Percentiles rank a stretch among this genome's conserved stretches.
Evolutionary conservation across 2,329 filamentous ascomycete genomes (phyloP).

Genomic region (Nemania abortiva): DNA sequence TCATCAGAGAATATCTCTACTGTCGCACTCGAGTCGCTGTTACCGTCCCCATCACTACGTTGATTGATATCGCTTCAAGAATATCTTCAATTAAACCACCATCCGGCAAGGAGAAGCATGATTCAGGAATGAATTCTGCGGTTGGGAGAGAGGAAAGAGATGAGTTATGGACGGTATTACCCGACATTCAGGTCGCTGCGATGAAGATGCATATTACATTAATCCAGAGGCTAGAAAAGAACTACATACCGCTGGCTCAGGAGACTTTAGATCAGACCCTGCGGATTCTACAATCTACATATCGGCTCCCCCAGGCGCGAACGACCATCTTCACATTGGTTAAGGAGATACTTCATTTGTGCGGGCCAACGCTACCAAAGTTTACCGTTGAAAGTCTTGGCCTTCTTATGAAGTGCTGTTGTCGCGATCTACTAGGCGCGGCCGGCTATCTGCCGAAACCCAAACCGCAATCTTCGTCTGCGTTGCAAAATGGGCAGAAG

Average conservation of each 20-base stretch:
- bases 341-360: slow-evolving; percentile 67
- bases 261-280: slow-evolving; percentile 77
- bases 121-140: slow-evolving; percentile 73
- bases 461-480: slow-evolving; percentile 49
- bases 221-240: slow-evolving; percentile 67
- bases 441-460: slow-evolving; percentile 61
- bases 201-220: slow-evolving; percentile 72
- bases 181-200: slow-evolving; percentile 79
- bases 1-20: slow-evolving; percentile 73
- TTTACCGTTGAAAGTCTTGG: slow-evolving; percentile 72
- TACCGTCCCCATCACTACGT: slow-evolving; percentile 72
- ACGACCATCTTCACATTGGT: slow-evolving; percentile 70
- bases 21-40: slow-evolving; percentile 75
- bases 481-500: slow-evolving; percentile 56
- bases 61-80: slow-evolving; percentile 77
- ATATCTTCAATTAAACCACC: slow-evolving; percentile 74
- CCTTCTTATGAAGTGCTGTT: slow-evolving; percentile 74
- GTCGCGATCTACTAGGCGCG: slow-evolving; percentile 76
- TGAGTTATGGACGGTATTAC: slow-evolving; percentile 78
- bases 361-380: slow-evolving; percentile 76
- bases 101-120: slow-evolving; percentile 59
- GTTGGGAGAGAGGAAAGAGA: slow-evolving; percentile 85
- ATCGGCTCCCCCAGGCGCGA: slow-evolving; percentile 67
- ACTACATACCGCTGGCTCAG: slow-evolving; percentile 69
- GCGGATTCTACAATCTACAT: slow-evolving; percentile 75